Evolutionary conservation across 2,329 filamentous ascomycete species (phyloP), one percentile per base, ranked within the genome.

Genomic region (Aspergillus sp.): DNA sequence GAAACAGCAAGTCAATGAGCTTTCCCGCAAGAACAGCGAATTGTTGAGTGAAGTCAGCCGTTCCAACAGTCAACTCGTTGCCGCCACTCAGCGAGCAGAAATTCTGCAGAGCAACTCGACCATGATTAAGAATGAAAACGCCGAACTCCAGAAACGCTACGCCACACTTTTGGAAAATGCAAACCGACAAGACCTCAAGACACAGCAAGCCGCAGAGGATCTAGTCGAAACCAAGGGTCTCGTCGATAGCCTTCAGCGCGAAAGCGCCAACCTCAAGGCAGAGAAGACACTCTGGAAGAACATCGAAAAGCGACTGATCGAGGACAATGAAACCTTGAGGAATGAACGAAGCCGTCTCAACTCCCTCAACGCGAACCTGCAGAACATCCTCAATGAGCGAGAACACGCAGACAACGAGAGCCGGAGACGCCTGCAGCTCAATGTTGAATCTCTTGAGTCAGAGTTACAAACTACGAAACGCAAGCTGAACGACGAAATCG

Each of bases 251-350:
- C 86, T 97, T 77, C 90, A 93, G 56, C 93, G 92, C 66, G 95
- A 99, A 74, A 92, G 89, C 57, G 89, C 93, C 17, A 97, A 98
- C 72, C 85, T 97, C 38, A 97, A 96, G 76, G 93, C 94, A 0
- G 94, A 98, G 77, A 97, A 97, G 79, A 91, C 92, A 43, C 83
- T 99, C 9, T 97, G 91, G 91, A 96, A 95, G 80, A 92, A 90
- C 59, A 96, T 97, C 38, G 93, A 98, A 74, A 89, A 91, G 65
- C 89, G 96, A 56, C 83, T 98, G 48, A 90, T 87, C 64, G 92
- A 95, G 70, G 93, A 98, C 72, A 97, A 95, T 66, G 92, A 97
- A 72, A 87, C 81, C 22, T 82, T 98, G 13, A 85, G 91, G 47
- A 91, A 96, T 63, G 95, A 99, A 75, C 91, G 93, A 66, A 87